Conservation (phyloP, 768 basidiomycete genomes). For the Punctularia strigosozonata region DNA sequence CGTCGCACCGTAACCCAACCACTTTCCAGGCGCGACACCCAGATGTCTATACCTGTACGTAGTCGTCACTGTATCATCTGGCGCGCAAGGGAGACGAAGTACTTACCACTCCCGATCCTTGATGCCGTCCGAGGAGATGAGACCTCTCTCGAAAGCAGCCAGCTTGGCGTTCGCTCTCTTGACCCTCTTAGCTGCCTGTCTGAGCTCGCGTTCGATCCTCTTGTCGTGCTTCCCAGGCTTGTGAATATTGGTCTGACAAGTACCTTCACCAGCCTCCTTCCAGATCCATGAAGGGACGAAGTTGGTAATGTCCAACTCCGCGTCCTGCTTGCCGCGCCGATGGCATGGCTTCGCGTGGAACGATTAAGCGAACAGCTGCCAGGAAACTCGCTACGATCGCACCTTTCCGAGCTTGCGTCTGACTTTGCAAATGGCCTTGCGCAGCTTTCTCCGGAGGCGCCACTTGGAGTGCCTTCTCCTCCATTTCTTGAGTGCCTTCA, state of each 20-base stretch:
- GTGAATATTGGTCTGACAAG: too few relatives aligned
- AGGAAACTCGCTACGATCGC: too few relatives aligned
- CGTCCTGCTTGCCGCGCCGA: not conserved
- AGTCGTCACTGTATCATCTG: too few relatives aligned
- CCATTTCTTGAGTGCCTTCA: constrained; percentile 30
- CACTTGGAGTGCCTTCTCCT: constrained; percentile 12
- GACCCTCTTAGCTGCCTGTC: constrained; percentile 49
- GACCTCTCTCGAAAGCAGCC: constrained; percentile 64
- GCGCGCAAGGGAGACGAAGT: too few relatives aligned
- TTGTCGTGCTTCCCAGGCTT: constrained; percentile 7
- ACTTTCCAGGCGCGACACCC: constrained; percentile 79
- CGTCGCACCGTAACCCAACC: constrained; percentile 71
- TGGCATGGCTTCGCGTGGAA: not conserved
- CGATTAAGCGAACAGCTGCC: constrained; percentile 1
- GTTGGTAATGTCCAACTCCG: too few relatives aligned
- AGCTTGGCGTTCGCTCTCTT: constrained; percentile 53
- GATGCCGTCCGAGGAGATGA: constrained; percentile 69
- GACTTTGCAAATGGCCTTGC: constrained; percentile 23
- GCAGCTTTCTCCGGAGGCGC: constrained; percentile 15
- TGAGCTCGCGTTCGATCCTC: constrained; percentile 17
- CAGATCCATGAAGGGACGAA: too few relatives aligned
- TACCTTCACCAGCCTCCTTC: too few relatives aligned
- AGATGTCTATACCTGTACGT: constrained; percentile 79
- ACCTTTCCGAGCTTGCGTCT: constrained; percentile 27
- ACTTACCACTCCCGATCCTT: constrained; percentile 78